Evolutionary conservation across 805 yeast genomes (phyloP).

Genomic region (Jamesozyma piceae): DNA sequence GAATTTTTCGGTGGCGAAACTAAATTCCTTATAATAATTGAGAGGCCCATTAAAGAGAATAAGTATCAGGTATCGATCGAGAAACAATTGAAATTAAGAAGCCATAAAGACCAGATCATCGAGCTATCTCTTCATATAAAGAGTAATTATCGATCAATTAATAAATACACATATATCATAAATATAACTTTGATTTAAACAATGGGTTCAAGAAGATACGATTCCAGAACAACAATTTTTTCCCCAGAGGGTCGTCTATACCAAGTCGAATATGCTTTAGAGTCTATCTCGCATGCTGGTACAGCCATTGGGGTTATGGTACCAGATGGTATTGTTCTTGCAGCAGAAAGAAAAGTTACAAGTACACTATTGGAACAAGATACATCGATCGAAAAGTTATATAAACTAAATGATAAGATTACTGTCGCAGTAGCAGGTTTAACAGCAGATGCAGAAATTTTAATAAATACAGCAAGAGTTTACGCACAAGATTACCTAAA

Average conservation of each 20-base stretch:
- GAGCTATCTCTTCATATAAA: too few relatives aligned
- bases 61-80: too few relatives aligned
- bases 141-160: too few relatives aligned
- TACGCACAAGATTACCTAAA: slow-evolving; percentile 77
- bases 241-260: slow-evolving; percentile 98
- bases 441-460: slow-evolving; percentile 91
- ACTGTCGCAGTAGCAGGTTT: slow-evolving; percentile 96
- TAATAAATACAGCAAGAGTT: slow-evolving; percentile 79
- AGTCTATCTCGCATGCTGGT: slow-evolving; percentile 95
- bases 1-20: too few relatives aligned
- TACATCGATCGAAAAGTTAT: slow-evolving; percentile 85
- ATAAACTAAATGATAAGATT: slow-evolving; percentile 70
- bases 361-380: slow-evolving; percentile 89
- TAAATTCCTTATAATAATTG: too few relatives aligned
- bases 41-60: too few relatives aligned
- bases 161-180: too few relatives aligned
- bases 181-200: too few relatives aligned
- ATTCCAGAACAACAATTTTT: slow-evolving; percentile 95
- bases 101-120: too few relatives aligned
- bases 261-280: slow-evolving; percentile 95
- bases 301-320: slow-evolving; percentile 91
- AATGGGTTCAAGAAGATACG: slow-evolving; percentile 95
- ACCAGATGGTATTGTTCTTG: slow-evolving; percentile 82
- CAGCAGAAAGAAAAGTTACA: slow-evolving; percentile 94
- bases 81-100: too few relatives aligned